phyloP scores from a whole-genome alignment of 495 filamentous ascomycete species.

The Penicillium arizonense region DNA sequence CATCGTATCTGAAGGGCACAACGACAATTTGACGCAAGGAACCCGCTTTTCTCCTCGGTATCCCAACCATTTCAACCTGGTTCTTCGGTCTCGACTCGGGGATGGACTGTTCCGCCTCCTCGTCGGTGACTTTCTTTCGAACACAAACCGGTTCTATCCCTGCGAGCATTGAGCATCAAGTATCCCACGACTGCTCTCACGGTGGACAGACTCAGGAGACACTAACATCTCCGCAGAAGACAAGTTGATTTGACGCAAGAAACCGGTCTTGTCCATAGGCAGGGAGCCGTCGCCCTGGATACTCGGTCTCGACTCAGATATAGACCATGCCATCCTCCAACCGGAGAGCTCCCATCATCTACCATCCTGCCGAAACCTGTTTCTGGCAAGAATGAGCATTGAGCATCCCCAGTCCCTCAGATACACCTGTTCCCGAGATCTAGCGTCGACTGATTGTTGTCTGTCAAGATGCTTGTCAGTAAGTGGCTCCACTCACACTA shows the following conservation, averaged over 20 bases:
- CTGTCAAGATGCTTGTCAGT: no score
- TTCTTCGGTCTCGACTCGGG: neutral
- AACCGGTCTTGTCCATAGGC: no score
- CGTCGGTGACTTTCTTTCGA: neutral
- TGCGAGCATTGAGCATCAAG: neutral
- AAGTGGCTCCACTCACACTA: no score
- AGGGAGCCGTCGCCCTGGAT: no score
- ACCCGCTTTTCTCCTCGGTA: neutral
- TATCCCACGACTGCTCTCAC: neutral
- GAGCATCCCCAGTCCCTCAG: neutral
- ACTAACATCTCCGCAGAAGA: neutral
- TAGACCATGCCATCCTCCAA: neutral
- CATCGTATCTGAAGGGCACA: neutral
- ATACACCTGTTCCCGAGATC: neutral
- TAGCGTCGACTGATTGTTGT: no score
- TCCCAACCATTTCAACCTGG: no score
- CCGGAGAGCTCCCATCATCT: neutral
- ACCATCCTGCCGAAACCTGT: neutral
- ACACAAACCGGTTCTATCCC: neutral
- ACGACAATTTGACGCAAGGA: neutral
- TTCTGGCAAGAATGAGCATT: neutral
- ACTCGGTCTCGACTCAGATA: neutral
- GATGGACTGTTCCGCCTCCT: neutral
- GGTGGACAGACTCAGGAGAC: neutral
- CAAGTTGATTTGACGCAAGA: neutral